phyloP scores from a whole-genome alignment of 805 yeast genomes.

The Candida tallmaniae region DNA sequence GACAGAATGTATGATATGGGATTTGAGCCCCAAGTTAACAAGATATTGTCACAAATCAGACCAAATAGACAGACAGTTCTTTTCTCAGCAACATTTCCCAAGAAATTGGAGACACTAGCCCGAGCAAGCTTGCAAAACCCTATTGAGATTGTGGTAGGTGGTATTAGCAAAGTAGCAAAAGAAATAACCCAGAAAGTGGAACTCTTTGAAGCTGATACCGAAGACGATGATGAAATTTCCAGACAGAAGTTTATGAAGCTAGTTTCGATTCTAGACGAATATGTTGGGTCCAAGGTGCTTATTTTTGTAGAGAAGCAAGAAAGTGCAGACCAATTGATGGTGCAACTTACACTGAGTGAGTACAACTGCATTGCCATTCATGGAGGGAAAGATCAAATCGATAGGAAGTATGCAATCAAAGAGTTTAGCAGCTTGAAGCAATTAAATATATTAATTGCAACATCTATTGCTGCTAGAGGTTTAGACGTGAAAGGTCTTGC shows the following conservation, averaged over 20 bases:
- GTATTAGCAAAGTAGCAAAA: slow-evolving; percentile 72
- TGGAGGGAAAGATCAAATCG: slow-evolving; percentile 88
- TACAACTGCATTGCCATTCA: slow-evolving; percentile 69
- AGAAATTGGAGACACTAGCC: slow-evolving; percentile 73
- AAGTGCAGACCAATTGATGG: slow-evolving; percentile 69
- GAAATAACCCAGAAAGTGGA: slow-evolving; percentile 73
- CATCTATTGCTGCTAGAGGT: slow-evolving; percentile 94
- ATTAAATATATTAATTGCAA: slow-evolving; percentile 71
- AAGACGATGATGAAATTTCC: slow-evolving; percentile 40
- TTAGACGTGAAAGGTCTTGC: slow-evolving; percentile 84
- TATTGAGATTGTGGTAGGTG: slow-evolving; percentile 74
- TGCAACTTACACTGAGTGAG: slow-evolving; percentile 48
- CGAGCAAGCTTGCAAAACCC: slow-evolving; percentile 59
- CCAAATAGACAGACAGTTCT: slow-evolving; percentile 87
- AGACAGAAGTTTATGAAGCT: slow-evolving; percentile 49
- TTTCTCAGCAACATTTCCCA: slow-evolving; percentile 92
- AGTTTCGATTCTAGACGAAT: slow-evolving; percentile 50
- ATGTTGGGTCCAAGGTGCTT: slow-evolving; percentile 49
- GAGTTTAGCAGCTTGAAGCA: slow-evolving; percentile 56
- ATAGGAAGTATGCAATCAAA: slow-evolving; percentile 67
- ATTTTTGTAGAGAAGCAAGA: slow-evolving; percentile 87
- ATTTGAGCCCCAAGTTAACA: slow-evolving; percentile 90
- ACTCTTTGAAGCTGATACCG: slow-evolving; percentile 43
- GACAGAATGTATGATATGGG: slow-evolving; percentile 97
- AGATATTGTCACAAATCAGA: slow-evolving; percentile 68